Conservation (phyloP, 2,329 filamentous ascomycete species). For the Fusarium denticulatum region DNA sequence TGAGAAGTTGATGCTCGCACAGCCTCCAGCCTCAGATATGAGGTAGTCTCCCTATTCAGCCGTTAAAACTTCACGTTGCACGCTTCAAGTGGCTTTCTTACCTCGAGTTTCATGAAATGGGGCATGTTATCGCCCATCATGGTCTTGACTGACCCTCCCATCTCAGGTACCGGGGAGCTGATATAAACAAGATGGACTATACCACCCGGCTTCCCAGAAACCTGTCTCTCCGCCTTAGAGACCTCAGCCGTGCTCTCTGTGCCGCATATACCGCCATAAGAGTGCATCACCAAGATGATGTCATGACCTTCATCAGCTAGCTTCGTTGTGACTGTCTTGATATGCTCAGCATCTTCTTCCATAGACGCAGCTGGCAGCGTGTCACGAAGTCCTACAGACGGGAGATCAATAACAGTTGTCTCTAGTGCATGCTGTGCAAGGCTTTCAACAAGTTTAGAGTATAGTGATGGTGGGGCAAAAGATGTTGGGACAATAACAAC, state of each 20-base stretch:
- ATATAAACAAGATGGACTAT: neutral
- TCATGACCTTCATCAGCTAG: neutral
- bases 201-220: fast-evolving
- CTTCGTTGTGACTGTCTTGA: neutral
- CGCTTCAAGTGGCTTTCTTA: too few relatives aligned
- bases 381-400: neutral
- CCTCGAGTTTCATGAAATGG: neutral
- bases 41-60: neutral
- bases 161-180: neutral
- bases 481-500: neutral
- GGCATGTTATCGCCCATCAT: neutral
- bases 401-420: neutral
- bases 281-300: neutral
- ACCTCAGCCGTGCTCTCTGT: neutral
- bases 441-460: neutral
- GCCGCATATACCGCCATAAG: neutral
- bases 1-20: neutral
- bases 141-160: neutral
- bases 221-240: fast-evolving
- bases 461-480: neutral
- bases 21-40: neutral
- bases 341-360: neutral
- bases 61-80: too few relatives aligned
- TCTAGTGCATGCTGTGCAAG: neutral
- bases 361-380: neutral